phyloP scores from a whole-genome alignment of 495 filamentous ascomycete genomes.

The Immersiella caudata region DNA sequence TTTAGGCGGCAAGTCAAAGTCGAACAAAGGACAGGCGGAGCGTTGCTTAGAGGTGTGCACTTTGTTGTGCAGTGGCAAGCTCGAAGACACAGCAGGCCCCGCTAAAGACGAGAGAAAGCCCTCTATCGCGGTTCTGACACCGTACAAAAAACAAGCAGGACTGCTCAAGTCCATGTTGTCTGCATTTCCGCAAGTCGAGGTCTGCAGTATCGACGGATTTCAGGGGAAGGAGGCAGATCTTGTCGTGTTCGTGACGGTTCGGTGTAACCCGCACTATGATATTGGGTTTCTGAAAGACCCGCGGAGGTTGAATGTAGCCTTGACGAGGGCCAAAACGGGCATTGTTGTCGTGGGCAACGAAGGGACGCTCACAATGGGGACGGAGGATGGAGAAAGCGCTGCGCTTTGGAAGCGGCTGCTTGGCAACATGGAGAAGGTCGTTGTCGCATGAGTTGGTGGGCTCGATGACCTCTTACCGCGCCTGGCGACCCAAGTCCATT shows the following conservation, averaged over 20 bases:
- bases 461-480: not conserved
- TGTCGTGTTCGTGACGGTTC: constrained; percentile 52
- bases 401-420: constrained; percentile 14
- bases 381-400: constrained; percentile 9
- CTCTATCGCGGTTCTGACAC: constrained; percentile 51
- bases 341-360: constrained; percentile 51
- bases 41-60: constrained; percentile 21
- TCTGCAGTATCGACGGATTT: constrained; percentile 55
- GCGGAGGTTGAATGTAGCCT: constrained; percentile 54
- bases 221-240: constrained; percentile 57
- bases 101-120: constrained; percentile 13
- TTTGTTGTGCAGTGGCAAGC: constrained; percentile 9
- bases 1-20: constrained; percentile 46
- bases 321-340: constrained; percentile 51
- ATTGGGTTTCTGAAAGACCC: constrained; percentile 57
- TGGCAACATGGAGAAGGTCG: not conserved
- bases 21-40: constrained; percentile 48
- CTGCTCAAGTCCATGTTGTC: constrained; percentile 39
- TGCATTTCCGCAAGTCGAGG: constrained; percentile 31
- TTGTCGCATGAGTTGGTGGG: not conserved
- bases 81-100: not conserved
- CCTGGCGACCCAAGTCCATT: too few species aligned
- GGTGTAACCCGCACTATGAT: constrained; percentile 49
- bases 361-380: constrained; percentile 12
- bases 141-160: constrained; percentile 48